phyloP scores from a whole-genome alignment of 352 stramenopile genomes.

The Phytophthora constricta region DNA sequence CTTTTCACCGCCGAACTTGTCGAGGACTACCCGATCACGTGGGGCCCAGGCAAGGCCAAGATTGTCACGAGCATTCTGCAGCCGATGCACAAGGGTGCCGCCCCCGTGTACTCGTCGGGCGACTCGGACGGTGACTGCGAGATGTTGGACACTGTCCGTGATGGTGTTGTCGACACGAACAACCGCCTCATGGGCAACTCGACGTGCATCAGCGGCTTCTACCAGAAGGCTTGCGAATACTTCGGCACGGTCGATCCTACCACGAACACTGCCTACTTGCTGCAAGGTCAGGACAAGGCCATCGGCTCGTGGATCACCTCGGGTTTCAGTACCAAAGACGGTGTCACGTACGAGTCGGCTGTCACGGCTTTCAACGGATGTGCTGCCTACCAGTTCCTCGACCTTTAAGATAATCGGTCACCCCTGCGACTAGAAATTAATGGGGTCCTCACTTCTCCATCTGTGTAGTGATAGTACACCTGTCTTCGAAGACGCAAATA shows the following conservation, averaged over 20 bases:
- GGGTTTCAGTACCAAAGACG: constrained; percentile 69
- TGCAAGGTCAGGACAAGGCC: constrained; percentile 69
- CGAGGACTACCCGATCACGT: constrained; percentile 70
- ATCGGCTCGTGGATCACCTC: constrained; percentile 73
- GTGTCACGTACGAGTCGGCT: constrained; percentile 54
- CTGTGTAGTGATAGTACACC: too few species aligned
- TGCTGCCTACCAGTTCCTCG: constrained; percentile 48
- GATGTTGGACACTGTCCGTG: constrained; percentile 62
- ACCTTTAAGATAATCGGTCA: constrained; percentile 30
- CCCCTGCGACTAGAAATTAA: too few species aligned
- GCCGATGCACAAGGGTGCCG: constrained; percentile 50
- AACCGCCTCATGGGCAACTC: constrained; percentile 61
- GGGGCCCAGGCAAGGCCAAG: constrained; percentile 58
- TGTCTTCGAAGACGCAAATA: too few species aligned
- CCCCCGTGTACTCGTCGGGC: constrained; percentile 59
- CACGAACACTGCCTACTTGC: constrained; percentile 59
- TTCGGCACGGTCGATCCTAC: constrained; percentile 43
- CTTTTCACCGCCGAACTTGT: constrained; percentile 52
- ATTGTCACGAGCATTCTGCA: constrained; percentile 58
- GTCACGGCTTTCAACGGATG: constrained; percentile 45
- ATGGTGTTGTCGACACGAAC: constrained; percentile 69
- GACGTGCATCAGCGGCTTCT: constrained; percentile 67
- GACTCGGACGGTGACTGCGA: constrained; percentile 70
- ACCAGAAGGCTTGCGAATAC: constrained; percentile 64
- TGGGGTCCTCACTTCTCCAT: too few species aligned